These are phyloP conservation scores for Gomphus bonarii DNA, from an alignment of 1,284 basidiomycete genomes.

Conservation along the genomic window DNA sequence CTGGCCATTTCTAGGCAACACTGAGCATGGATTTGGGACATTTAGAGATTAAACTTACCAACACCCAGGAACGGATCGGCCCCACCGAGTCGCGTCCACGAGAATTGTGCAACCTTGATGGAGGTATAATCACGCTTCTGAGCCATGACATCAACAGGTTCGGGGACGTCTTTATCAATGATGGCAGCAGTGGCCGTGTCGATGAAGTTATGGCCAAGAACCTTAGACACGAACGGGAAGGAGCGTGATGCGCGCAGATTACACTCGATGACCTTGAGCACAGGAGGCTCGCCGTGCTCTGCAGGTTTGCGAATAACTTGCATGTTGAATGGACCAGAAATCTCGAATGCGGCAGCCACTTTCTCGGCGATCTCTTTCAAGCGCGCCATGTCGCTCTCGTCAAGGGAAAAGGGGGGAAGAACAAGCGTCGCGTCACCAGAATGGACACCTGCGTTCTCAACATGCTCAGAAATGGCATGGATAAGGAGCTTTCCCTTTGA, in stretches of 20 bases:
- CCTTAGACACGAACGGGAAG: conserved; percentile 99
- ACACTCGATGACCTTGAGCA: conserved; percentile 97
- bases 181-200: conserved; percentile 93
- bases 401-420: conserved; percentile 88
- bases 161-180: conserved; percentile 81
- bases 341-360: conserved; percentile 90
- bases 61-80: conserved; percentile 97
- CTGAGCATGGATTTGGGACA: neutral
- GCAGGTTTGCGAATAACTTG: conserved; percentile 90
- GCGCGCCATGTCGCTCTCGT: conserved; percentile 68
- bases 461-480: conserved; percentile 96
- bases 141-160: conserved; percentile 90
- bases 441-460: conserved; percentile 98
- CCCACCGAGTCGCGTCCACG: conserved; percentile 90
- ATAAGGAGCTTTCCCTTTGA: conserved; percentile 91
- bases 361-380: conserved; percentile 92
- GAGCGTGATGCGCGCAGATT: conserved; percentile 96
- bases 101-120: conserved; percentile 98
- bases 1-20: conserved; percentile 82
- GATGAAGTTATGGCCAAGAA: conserved; percentile 94
- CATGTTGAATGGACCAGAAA: conserved; percentile 99
- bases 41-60: conserved; percentile 38
- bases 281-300: conserved; percentile 46
- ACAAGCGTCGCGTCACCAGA: conserved; percentile 98
- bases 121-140: conserved; percentile 87